Percentiles rank a stretch among this genome's conserved stretches.
Conservation (phyloP, 2,329 filamentous ascomycete species). For the Aspergillus thermomutatus region DNA sequence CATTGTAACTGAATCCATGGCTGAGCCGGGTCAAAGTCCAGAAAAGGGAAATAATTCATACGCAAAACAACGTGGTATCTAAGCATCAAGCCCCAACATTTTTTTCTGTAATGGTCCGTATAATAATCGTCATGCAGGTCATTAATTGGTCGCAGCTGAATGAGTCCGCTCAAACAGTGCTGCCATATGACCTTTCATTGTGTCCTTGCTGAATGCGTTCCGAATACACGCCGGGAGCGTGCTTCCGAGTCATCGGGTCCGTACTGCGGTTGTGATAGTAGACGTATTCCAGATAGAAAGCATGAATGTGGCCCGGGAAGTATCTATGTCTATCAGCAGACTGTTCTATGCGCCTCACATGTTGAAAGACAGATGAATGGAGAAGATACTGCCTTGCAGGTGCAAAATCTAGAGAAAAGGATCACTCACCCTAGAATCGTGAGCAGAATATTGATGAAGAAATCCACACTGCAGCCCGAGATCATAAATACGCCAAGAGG, state of each 20-base stretch:
- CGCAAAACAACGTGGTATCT: background rate
- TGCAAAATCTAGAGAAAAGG: background rate
- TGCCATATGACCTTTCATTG: slow-evolving; percentile 23
- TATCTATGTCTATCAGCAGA: slow-evolving; percentile 46
- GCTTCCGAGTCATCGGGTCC: slow-evolving; percentile 20
- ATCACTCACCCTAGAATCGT: slow-evolving; percentile 59
- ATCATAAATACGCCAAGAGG: slow-evolving; percentile 63
- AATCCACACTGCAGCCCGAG: slow-evolving; percentile 62
- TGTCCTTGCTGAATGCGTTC: slow-evolving; percentile 37
- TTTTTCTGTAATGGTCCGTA: background rate
- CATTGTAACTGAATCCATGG: background rate
- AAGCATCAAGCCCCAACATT: background rate
- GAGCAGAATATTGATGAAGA: slow-evolving; percentile 65
- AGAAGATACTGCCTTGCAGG: background rate
- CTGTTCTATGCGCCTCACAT: background rate
- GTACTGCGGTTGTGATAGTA: slow-evolving; percentile 65
- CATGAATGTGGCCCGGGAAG: slow-evolving; percentile 74
- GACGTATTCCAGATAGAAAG: slow-evolving; percentile 78
- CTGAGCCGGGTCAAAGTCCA: background rate
- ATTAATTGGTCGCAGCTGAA: background rate
- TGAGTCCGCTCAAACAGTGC: background rate
- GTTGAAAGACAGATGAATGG: too few relatives aligned
- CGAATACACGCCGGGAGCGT: slow-evolving; percentile 40
- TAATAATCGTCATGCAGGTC: background rate
- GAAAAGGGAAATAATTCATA: background rate